These are phyloP conservation scores for Clonostachys byssicola DNA, from an alignment of 2,329 filamentous ascomycete genomes.

Conservation along the genomic window DNA sequence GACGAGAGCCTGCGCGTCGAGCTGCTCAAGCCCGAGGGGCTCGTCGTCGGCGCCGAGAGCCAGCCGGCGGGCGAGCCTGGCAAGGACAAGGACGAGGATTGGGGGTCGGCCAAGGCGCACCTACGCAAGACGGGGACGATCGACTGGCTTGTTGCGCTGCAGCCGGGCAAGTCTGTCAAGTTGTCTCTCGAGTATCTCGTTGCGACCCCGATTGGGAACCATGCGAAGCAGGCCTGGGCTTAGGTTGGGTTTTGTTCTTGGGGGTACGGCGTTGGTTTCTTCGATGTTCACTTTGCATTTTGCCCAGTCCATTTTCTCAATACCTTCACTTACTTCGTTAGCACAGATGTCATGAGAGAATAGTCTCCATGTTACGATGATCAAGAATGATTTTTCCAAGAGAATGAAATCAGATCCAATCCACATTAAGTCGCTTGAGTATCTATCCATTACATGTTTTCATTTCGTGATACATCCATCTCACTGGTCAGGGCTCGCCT, in stretches of 20 bases:
- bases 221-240: not conserved
- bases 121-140: constrained; percentile 55
- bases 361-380: too few species aligned
- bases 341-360: too few species aligned
- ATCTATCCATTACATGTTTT: too few species aligned
- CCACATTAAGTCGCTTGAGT: too few species aligned
- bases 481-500: not conserved
- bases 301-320: too few species aligned
- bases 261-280: too few species aligned
- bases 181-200: constrained; percentile 60
- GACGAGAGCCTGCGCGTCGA: constrained; percentile 53
- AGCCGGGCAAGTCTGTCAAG: constrained; percentile 52
- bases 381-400: too few species aligned
- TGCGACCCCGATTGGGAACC: constrained; percentile 44
- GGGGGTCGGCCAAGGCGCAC: constrained; percentile 45
- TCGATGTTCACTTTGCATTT: too few species aligned
- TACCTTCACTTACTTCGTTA: too few species aligned
- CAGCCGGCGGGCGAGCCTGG: constrained; percentile 27
- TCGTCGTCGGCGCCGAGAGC: constrained; percentile 30
- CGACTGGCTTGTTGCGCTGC: constrained; percentile 52
- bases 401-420: too few species aligned
- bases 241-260: not conserved
- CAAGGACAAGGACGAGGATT: constrained; percentile 19
- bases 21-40: constrained; percentile 40
- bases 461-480: too few species aligned